Evolutionary conservation across 352 stramenopile genomes (phyloP).

Genomic region (Phytophthora aleatoria): DNA sequence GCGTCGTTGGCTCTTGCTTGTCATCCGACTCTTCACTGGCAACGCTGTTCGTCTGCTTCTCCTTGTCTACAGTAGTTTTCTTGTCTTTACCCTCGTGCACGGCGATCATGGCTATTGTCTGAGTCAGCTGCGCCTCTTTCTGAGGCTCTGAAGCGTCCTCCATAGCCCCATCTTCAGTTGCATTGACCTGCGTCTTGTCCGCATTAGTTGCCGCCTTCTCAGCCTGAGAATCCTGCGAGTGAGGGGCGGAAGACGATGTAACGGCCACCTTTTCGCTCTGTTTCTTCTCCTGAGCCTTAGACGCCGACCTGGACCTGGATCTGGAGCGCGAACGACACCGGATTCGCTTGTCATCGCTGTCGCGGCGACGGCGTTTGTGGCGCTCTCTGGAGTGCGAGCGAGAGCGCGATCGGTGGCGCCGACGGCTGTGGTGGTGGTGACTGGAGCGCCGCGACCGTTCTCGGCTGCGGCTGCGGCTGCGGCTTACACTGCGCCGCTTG

Average conservation of each 20-base stretch:
- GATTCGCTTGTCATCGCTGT: constrained; percentile 16
- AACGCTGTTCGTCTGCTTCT: constrained; percentile 11
- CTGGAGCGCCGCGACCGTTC: constrained; percentile 37
- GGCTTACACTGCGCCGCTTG: constrained; percentile 26
- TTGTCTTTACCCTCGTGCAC: constrained; percentile 14
- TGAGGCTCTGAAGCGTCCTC: constrained; percentile 6
- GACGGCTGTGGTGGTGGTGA: constrained; percentile 25
- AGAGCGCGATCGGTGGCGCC: constrained; percentile 27
- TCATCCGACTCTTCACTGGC: constrained; percentile 14
- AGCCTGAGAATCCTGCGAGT: constrained; percentile 12
- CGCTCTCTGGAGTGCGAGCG: constrained; percentile 34
- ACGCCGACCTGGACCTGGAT: constrained; percentile 16
- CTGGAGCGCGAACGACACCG: constrained; percentile 15
- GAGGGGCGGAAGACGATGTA: not conserved
- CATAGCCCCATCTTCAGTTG: constrained; percentile 1
- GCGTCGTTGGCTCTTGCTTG: constrained; percentile 8
- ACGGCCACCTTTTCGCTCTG: not conserved
- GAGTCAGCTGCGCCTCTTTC: not conserved
- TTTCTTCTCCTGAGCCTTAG: constrained; percentile 15
- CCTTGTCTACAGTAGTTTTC: constrained; percentile 8
- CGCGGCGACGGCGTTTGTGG: constrained; percentile 26
- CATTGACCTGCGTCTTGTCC: constrained; percentile 3
- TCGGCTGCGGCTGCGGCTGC: constrained; percentile 31
- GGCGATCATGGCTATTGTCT: not conserved
- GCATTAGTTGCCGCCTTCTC: not conserved